Conservation (phyloP, 306 rosid genomes). For the Astragalus membranaceus region DNA sequence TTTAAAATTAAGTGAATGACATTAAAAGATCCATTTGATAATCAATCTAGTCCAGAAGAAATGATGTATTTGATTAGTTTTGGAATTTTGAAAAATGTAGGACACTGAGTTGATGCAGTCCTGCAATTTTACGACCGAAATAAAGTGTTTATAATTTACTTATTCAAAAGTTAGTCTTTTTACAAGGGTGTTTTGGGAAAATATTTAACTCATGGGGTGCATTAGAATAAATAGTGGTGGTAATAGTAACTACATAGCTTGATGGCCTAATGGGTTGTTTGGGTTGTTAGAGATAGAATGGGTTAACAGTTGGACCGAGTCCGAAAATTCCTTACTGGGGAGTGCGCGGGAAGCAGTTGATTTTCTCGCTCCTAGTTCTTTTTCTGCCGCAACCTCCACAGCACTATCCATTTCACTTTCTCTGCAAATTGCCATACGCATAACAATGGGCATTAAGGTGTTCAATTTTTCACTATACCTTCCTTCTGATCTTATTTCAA, state of each 20-base stretch:
- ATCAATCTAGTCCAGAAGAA: too few relatives aligned
- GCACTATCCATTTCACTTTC: not conserved
- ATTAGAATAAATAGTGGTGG: too few relatives aligned
- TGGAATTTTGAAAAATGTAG: too few relatives aligned
- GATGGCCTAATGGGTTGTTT: not conserved
- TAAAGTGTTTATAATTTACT: too few relatives aligned
- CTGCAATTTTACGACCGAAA: too few relatives aligned
- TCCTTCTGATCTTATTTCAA: not conserved
- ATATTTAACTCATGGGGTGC: too few relatives aligned
- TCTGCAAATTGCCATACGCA: not conserved
- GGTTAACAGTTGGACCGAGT: not conserved
- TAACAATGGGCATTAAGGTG: slow-evolving; percentile 78
- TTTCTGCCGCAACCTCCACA: not conserved
- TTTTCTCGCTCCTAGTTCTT: not conserved
- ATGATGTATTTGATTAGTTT: too few relatives aligned
- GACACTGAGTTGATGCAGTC: too few relatives aligned
- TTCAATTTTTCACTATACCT: not conserved
- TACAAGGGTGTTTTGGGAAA: too few relatives aligned
- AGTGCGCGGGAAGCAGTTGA: slow-evolving; percentile 39
- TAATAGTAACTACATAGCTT: not conserved
- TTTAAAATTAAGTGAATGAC: too few relatives aligned
- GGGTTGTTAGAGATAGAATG: not conserved
- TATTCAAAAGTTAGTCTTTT: too few relatives aligned
- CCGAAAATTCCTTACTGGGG: not conserved
- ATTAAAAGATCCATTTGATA: too few relatives aligned